These are phyloP conservation scores for Fusarium oxysporum DNA, from an alignment of 2,329 filamentous ascomycete genomes.

Conservation along the genomic window DNA sequence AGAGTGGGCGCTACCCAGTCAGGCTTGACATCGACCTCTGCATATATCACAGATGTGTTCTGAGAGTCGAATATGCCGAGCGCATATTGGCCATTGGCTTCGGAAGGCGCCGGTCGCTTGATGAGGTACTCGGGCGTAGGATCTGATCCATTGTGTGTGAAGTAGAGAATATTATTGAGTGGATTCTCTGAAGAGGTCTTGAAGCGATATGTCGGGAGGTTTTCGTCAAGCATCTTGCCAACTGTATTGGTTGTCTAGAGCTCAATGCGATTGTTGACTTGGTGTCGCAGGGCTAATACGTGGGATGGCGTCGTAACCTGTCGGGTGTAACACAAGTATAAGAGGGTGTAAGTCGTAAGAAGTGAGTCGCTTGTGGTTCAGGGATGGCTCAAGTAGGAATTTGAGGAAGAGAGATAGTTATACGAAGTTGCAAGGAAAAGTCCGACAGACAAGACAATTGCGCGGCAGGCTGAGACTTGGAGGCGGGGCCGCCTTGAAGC, in stretches of 20 bases:
- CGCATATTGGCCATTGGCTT: constrained; percentile 85
- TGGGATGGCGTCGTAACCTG: constrained; percentile 24
- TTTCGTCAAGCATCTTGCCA: constrained; percentile 85
- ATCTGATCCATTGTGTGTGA: constrained; percentile 81
- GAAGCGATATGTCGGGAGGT: constrained; percentile 79
- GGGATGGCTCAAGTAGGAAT: neutral
- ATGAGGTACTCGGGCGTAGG: constrained; percentile 84
- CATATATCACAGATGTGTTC: constrained; percentile 84
- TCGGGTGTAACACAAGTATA: constrained; percentile 2
- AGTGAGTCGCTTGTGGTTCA: neutral
- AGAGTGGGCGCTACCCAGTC: constrained; percentile 87
- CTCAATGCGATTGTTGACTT: constrained; percentile 10
- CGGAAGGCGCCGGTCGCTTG: constrained; percentile 75
- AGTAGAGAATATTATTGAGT: constrained; percentile 68
- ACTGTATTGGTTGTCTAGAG: neutral
- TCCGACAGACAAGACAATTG: constrained; percentile 22
- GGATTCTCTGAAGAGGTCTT: constrained; percentile 64
- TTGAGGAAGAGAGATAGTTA: constrained; percentile 1
- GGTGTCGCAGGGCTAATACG: constrained; percentile 12
- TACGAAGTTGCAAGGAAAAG: constrained; percentile 17
- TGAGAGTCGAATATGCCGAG: constrained; percentile 86
- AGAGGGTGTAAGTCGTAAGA: neutral
- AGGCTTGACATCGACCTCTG: constrained; percentile 84
- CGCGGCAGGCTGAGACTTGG: constrained; percentile 33
- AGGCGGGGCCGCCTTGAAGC: constrained; percentile 20